Conservation (phyloP, 306 rosid genomes). For the Heteromeles arbutifolia region DNA sequence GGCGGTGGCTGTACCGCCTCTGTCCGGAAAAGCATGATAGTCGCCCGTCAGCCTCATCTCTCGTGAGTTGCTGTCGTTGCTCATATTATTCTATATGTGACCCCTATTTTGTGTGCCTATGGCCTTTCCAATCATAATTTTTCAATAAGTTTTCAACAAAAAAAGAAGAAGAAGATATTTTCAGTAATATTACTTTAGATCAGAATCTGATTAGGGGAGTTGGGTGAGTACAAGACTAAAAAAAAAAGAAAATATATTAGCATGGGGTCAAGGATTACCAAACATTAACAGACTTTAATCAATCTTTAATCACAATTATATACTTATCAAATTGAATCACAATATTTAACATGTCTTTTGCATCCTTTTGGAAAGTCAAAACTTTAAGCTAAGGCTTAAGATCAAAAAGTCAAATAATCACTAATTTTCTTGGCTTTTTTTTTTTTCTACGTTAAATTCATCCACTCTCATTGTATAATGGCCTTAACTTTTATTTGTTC, state of each 20-base stretch:
- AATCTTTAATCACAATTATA: background rate
- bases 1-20: background rate
- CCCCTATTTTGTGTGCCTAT: background rate
- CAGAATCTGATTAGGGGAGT: background rate
- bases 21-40: background rate
- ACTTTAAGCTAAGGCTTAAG: background rate
- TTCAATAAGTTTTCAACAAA: too few relatives aligned
- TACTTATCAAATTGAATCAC: background rate
- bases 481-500: background rate
- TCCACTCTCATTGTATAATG: background rate
- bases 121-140: background rate
- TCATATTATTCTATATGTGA: background rate
- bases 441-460: background rate
- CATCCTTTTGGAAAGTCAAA: background rate
- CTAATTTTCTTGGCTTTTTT: background rate
- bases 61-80: background rate
- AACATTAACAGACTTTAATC: background rate
- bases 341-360: background rate
- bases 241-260: background rate
- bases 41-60: background rate
- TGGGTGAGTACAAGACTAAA: background rate
- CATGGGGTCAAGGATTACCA: conserved; percentile 1
- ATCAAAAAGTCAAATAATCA: background rate
- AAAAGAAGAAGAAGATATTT: background rate
- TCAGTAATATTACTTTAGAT: background rate